These are phyloP conservation scores for Fragilaria crotonensis DNA, from an alignment of 108 stramenopile genomes.

Conservation along the genomic window DNA sequence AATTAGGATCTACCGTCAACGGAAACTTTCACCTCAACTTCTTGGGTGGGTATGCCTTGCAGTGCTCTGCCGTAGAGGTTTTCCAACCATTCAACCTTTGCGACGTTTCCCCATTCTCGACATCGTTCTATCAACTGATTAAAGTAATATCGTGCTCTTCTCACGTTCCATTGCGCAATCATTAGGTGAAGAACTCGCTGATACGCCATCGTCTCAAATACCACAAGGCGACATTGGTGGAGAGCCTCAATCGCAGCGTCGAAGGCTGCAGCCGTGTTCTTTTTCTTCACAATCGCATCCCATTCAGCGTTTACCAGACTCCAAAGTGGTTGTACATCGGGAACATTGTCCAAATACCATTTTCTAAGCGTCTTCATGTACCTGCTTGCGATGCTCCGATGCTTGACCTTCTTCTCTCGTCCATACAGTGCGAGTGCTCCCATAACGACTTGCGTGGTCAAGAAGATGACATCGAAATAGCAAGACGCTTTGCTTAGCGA, in stretches of 20 bases:
- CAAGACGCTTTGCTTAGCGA: not conserved
- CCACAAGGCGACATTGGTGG: not conserved
- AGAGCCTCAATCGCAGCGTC: not conserved
- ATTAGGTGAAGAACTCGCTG: not conserved
- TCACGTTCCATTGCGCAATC: not conserved
- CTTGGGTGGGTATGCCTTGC: no score
- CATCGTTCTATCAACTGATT: not conserved
- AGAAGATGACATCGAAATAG: not conserved
- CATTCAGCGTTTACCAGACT: not conserved
- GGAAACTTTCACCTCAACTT: no score
- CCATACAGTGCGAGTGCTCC: not conserved
- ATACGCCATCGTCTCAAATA: not conserved
- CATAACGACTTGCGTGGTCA: not conserved
- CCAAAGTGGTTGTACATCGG: not conserved
- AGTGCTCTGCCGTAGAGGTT: no score
- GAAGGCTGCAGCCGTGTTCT: not conserved
- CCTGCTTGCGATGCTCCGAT: not conserved
- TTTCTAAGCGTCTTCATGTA: not conserved
- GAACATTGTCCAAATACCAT: not conserved
- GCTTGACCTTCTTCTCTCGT: not conserved
- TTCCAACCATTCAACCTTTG: not conserved
- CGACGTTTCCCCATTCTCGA: not conserved
- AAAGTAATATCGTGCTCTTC: not conserved
- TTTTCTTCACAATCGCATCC: not conserved
- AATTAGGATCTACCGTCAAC: no score